phyloP scores from a whole-genome alignment of 768 basidiomycete genomes.

The Hypsizygus marmoreus region DNA sequence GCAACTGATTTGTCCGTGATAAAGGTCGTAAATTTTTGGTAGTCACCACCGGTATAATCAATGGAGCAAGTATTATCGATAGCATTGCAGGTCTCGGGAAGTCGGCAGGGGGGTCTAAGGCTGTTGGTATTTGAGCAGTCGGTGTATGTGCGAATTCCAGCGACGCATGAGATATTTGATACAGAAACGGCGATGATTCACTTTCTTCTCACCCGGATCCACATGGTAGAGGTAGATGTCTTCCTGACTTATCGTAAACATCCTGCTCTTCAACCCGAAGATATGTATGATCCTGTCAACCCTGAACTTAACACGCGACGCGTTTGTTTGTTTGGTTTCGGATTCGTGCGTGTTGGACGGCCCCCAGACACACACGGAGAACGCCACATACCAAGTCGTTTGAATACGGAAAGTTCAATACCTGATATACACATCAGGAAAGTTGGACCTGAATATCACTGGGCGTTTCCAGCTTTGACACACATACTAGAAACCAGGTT shows the following conservation, averaged over 20 bases:
- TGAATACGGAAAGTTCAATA: slow-evolving; percentile 17
- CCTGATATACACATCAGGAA: slow-evolving; percentile 9
- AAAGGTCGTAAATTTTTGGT: slow-evolving; percentile 86
- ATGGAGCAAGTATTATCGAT: slow-evolving; percentile 71
- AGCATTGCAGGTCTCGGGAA: slow-evolving; percentile 53
- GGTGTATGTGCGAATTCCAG: slow-evolving; percentile 6
- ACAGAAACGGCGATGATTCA: slow-evolving; percentile 7
- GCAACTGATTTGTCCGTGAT: slow-evolving; percentile 6
- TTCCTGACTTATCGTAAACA: slow-evolving; percentile 12
- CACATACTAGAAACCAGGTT: too few relatives aligned
- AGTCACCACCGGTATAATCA: slow-evolving; percentile 90
- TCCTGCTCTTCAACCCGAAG: slow-evolving; percentile 4
- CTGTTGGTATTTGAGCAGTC: slow-evolving; percentile 41
- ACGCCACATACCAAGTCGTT: slow-evolving; percentile 13
- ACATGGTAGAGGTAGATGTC: slow-evolving; percentile 27
- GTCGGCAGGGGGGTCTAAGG: slow-evolving; percentile 37
- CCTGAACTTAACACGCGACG: slow-evolving; percentile 48
- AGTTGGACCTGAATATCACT: too few relatives aligned
- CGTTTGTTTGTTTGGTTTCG: slow-evolving; percentile 44
- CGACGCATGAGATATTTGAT: slow-evolving; percentile 10
- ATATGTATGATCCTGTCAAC: too few relatives aligned
- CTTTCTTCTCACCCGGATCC: slow-evolving; percentile 24
- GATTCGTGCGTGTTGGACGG: slow-evolving; percentile 8
- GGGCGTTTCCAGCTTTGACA: too few relatives aligned
- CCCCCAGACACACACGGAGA: slow-evolving; percentile 28